Conservation (phyloP, 2,329 filamentous ascomycete species). For the Arthrobotrys entomopaga region DNA sequence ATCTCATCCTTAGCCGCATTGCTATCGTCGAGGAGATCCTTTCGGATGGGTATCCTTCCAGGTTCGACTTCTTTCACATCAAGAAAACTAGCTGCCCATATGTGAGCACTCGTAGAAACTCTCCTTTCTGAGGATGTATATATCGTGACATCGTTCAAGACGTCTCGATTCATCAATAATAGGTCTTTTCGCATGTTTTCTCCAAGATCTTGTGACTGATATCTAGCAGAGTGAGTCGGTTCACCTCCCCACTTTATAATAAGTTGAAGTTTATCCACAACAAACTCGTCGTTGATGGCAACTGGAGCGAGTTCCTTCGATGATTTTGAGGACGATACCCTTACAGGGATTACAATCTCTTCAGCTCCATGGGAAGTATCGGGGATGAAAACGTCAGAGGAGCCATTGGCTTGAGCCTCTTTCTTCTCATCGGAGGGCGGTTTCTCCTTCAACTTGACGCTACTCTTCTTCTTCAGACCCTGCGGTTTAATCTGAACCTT, state of each 20-base stretch:
- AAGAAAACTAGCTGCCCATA: conserved; percentile 90
- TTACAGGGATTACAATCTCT: conserved; percentile 62
- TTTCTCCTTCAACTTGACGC: conserved; percentile 66
- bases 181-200: conserved; percentile 96
- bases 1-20: conserved; percentile 99
- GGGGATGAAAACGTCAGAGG: conserved; percentile 38
- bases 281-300: conserved; percentile 88
- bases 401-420: conserved; percentile 58
- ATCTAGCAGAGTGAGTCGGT: conserved; percentile 94
- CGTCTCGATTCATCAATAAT: conserved; percentile 88
- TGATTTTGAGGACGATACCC: conserved; percentile 67
- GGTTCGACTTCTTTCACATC: conserved; percentile 84
- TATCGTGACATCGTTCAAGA: conserved; percentile 89
- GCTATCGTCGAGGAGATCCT: conserved; percentile 94
- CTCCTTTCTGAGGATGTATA: conserved; percentile 96
- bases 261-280: conserved; percentile 93
- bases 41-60: conserved; percentile 88
- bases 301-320: conserved; percentile 64
- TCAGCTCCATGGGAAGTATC: conserved; percentile 55
- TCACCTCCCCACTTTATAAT: conserved; percentile 99
- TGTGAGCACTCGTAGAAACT: conserved; percentile 92
- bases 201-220: conserved; percentile 93
- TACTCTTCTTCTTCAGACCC: conserved; percentile 86
- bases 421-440: conserved; percentile 56
- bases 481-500: conserved; percentile 99